Percentiles rank a stretch among this genome's conserved stretches.
phyloP scores from a whole-genome alignment of 2,329 filamentous ascomycete genomes.

The Apiospora marii region DNA sequence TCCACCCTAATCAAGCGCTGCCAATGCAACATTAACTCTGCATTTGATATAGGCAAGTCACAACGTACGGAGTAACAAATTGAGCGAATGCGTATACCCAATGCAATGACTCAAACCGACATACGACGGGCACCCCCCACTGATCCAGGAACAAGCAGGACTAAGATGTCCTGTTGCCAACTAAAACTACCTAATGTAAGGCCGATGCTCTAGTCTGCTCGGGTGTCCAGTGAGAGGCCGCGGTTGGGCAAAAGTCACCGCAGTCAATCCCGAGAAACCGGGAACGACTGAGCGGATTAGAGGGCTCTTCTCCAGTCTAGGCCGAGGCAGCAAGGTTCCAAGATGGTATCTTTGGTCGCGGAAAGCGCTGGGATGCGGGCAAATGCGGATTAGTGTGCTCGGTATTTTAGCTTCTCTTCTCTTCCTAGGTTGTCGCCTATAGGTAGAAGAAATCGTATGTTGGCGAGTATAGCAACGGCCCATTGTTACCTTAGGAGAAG shows the following conservation, averaged over 20 bases:
- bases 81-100: background rate
- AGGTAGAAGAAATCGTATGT: background rate
- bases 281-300: constrained; percentile 11
- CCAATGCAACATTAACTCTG: background rate
- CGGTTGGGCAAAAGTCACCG: background rate
- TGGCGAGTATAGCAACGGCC: background rate
- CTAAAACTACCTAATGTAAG: background rate
- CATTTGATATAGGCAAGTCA: background rate
- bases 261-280: constrained; percentile 8
- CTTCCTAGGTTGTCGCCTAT: background rate
- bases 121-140: background rate
- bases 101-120: background rate
- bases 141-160: constrained; percentile 10
- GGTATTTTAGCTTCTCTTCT: background rate
- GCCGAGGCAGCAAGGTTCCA: background rate
- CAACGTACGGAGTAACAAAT: background rate
- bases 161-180: background rate
- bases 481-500: background rate
- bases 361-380: background rate
- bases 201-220: background rate
- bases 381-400: background rate
- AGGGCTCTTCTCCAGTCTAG: background rate
- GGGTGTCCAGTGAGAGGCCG: constrained; percentile 6
- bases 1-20: background rate
- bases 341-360: background rate